These are phyloP conservation scores for Trypanosoma caninum DNA, from an alignment of 208 protist species.

Conservation along the genomic window DNA sequence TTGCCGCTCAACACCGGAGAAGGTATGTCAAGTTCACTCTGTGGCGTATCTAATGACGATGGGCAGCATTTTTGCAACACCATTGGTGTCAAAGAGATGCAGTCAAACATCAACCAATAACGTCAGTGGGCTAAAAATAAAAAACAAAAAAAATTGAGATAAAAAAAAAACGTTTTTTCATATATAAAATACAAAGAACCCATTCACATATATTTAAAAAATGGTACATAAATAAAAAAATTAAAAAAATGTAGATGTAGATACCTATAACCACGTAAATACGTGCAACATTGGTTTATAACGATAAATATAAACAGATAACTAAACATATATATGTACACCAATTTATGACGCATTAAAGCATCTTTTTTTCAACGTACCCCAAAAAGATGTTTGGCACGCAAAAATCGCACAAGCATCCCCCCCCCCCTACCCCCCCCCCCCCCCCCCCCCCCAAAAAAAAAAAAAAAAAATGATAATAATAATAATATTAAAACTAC, in stretches of 20 bases:
- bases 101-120: background rate
- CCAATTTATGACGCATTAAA: too few relatives aligned
- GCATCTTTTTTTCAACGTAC: too few relatives aligned
- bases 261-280: too few relatives aligned
- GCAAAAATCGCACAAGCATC: too few relatives aligned
- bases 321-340: too few relatives aligned
- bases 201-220: too few relatives aligned
- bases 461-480: background rate
- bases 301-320: too few relatives aligned
- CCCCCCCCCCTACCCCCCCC: too few relatives aligned
- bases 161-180: constrained; percentile 5
- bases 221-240: too few relatives aligned
- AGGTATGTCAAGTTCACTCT: constrained; percentile 18
- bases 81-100: background rate
- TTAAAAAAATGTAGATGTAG: too few relatives aligned
- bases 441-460: background rate
- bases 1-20: background rate
- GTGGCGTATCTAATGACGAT: background rate
- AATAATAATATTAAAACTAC: background rate
- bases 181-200: background rate
- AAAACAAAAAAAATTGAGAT: background rate
- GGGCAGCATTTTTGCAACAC: background rate
- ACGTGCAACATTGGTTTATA: too few relatives aligned
- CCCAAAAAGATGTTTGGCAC: too few relatives aligned
- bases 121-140: background rate